Evolutionary conservation across 2,329 filamentous ascomycete genomes (phyloP).

Genomic region (Neoascochyta sp.): DNA sequence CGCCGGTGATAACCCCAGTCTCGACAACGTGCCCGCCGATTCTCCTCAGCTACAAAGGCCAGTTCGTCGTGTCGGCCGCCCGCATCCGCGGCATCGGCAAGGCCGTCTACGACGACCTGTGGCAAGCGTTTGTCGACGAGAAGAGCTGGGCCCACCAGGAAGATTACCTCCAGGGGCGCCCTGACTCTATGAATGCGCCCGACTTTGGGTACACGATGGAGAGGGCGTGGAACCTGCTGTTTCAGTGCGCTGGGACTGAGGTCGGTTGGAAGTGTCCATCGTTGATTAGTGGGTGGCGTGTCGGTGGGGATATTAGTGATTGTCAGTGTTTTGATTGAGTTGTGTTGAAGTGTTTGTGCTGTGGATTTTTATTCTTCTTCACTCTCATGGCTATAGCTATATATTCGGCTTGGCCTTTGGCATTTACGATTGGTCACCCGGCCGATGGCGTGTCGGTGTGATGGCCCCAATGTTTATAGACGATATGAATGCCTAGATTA

Average conservation of each 20-base stretch:
- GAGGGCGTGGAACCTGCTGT: slow-evolving; percentile 28
- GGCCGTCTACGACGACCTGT: slow-evolving; percentile 35
- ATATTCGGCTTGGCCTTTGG: too few relatives aligned
- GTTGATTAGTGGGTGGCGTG: slow-evolving; percentile 21
- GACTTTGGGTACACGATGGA: slow-evolving; percentile 29
- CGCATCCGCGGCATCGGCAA: slow-evolving; percentile 41
- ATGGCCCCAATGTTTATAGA: too few relatives aligned
- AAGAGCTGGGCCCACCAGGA: slow-evolving; percentile 28
- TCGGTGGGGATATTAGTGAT: slow-evolving; percentile 22
- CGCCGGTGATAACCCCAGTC: too few relatives aligned
- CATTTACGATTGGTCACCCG: too few relatives aligned
- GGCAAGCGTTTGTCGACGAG: slow-evolving; percentile 19
- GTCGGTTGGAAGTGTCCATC: slow-evolving; percentile 29
- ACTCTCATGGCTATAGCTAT: too few relatives aligned
- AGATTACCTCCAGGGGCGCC: slow-evolving; percentile 17
- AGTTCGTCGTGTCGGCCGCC: slow-evolving; percentile 46
- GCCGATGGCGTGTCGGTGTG: too few relatives aligned
- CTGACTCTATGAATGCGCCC: slow-evolving; percentile 25
- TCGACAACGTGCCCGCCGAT: slow-evolving; percentile 30
- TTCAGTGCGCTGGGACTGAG: slow-evolving; percentile 26
- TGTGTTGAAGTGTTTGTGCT: too few relatives aligned
- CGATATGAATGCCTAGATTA: too few relatives aligned
- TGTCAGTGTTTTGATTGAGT: slow-evolving; percentile 34
- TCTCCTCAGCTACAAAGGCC: slow-evolving; percentile 46
- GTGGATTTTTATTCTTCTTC: too few relatives aligned